Base-by-base conservation (phyloP, 2,329 filamentous ascomycete species). In the Fusarium incarnatum region DNA sequence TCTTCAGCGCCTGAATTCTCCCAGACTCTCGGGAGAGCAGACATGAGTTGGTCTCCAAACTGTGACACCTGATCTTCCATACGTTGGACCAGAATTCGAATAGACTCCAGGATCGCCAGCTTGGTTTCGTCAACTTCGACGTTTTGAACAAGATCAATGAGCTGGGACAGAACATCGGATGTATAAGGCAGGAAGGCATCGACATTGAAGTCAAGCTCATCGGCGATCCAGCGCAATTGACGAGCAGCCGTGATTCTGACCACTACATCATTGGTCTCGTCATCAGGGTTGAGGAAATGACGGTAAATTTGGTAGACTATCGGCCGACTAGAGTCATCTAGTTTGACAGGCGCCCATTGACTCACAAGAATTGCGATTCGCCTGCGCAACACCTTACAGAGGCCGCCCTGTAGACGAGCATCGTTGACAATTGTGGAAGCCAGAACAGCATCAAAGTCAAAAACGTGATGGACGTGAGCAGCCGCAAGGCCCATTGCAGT, bases 231-330 rank as follows among this genome's bases (percentile, higher is more conserved):
- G 73, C 91, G 91, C 53, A 99, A 87, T 74, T 97, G 93, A 58
- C 94, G 88, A 8, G 93, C 96, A 5, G 96, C 94, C 3, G 95
- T 98, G 56, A 98, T 91, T 16, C 94, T 90, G 32, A 99, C 96
- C 1, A 98, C 94, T 56, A 94, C 86, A 76, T 99, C 96, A 76
- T 99, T 99, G 63, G 89, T 84, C 10, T 88, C 84, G 74, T 98
- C 94, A 20, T 88, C 86, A 10, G 89, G 88, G 73, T 94, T 91
- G 22, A 99, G 85, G 16, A 99, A 86, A 78, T 97, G 93, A 62
- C 93, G 89, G 78, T 94, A 98, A 58, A 98, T 93, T 75, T 95
- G 91, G 76, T 97, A 98, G 8, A 97, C 89, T 22, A 94, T 82
- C 1, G 91, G 86, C 62, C 91, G 87, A 74, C 91, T 93, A 37